phyloP scores from a whole-genome alignment of 345 rosid genomes.

The Citrus trifoliata region DNA sequence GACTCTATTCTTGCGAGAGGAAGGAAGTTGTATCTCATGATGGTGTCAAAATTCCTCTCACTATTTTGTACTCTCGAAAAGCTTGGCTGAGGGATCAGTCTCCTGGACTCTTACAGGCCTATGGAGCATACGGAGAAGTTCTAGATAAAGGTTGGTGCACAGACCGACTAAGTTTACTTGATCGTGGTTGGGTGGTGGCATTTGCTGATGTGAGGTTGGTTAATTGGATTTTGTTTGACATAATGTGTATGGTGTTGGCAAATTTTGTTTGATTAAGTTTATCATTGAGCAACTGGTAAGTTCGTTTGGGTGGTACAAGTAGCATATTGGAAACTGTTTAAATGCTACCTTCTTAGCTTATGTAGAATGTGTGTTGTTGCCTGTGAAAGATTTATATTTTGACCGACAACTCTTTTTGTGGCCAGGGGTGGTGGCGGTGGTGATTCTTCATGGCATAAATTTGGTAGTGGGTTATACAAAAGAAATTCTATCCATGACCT shows the following conservation, averaged over 20 bases:
- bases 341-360: not conserved
- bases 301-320: not conserved
- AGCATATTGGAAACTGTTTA: not conserved
- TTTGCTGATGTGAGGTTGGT: conserved; percentile 93
- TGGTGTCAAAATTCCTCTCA: conserved; percentile 71
- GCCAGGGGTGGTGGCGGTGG: conserved; percentile 65
- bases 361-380: not conserved
- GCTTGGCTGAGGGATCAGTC: conserved; percentile 55
- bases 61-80: conserved; percentile 65
- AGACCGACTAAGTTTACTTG: conserved; percentile 74
- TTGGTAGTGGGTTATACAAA: conserved; percentile 58
- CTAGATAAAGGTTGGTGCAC: conserved; percentile 79
- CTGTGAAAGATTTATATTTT: not conserved
- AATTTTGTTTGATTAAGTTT: no score
- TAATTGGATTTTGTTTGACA: not conserved
- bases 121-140: conserved; percentile 92
- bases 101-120: conserved; percentile 72
- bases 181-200: conserved; percentile 91
- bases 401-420: conserved; percentile 13
- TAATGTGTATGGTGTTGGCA: not conserved
- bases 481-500: conserved; percentile 72
- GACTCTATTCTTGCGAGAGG: conserved; percentile 62
- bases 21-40: conserved; percentile 69
- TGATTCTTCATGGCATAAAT: conserved; percentile 79
- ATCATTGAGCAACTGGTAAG: no score